Base-by-base conservation (phyloP, 352 stramenopile species). In the Pythium phragmitis region DNA sequence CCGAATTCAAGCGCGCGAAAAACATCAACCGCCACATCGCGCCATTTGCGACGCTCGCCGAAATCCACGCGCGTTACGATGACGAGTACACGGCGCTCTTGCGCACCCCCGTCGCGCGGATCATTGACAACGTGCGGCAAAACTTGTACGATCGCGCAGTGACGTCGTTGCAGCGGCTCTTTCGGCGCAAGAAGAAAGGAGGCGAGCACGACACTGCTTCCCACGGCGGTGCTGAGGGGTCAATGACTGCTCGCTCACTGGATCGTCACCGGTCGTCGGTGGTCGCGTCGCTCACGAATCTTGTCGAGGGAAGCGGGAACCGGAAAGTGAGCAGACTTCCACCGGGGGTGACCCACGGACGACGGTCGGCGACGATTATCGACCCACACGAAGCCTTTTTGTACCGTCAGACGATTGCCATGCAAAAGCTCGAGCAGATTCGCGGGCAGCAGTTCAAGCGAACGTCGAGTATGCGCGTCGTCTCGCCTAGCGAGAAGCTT, bases 1-100 rank as follows among this genome's bases (percentile, higher is more conserved):
- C 74, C 1, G 82, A 91, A 60, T 91, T 79, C 59, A 91, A 91
- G 42, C 82, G 82, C 14, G 82, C 80, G 13, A 61, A 76, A 7
- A 91, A 85, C 19, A 51, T 83, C 42, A 88, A 91, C 59, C 82
- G 80, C 47, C 79, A 87, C n/a, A 70, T 87, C 2, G 39, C 63
- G 17, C 71, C 82, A 4, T 73, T 78, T 14, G 68, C 80, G 14
- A 65, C 76, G 8, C 58, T 88, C 0, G 30, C 66, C 3, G 80
- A 89, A n/a, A 52, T 91, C 14, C 72, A 64, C 36, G 63, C 33
- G 0, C 58, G 42, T 2, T 88, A 89, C 30, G 72, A 83, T 0
- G 79, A 80, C 30, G 64, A 76, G 11, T 89, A 85, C 67, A 55
- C 59, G 3, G n/a, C 59, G n/a, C 62, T 85, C 8, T 61, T 85